Evolutionary conservation across 768 basidiomycete genomes (phyloP).

Genomic region (Termitomyces sp.): DNA sequence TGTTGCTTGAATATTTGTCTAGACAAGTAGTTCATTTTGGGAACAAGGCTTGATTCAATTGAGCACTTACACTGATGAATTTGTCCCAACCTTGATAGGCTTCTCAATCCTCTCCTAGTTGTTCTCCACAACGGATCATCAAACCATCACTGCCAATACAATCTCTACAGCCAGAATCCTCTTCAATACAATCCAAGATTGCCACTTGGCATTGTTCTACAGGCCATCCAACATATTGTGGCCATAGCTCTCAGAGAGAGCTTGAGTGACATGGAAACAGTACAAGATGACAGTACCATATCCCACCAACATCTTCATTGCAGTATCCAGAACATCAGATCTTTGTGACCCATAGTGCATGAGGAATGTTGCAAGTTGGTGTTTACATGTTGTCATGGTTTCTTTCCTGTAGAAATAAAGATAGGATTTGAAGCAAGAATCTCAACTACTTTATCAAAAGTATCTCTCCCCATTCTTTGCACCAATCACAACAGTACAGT

Average conservation of each 20-base stretch:
- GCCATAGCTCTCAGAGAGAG: neutral
- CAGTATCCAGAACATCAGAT: neutral
- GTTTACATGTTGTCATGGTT: neutral
- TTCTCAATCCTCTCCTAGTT: neutral
- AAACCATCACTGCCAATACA: no score
- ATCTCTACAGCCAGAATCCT: no score
- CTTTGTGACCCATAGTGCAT: neutral
- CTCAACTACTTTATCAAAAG: neutral
- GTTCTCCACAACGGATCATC: no score
- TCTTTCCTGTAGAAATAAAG: neutral
- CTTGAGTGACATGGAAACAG: neutral
- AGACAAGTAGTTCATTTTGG: neutral
- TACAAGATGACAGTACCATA: neutral
- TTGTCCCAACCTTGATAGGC: neutral
- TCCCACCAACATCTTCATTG: neutral
- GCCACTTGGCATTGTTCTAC: neutral
- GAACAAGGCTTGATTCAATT: neutral
- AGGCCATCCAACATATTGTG: neutral
- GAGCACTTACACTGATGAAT: neutral
- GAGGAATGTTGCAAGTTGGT: neutral
- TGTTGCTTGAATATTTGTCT: slow-evolving; percentile 2
- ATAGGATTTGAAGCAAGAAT: neutral
- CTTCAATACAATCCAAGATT: neutral
- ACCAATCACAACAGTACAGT: neutral
- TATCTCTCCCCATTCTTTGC: neutral